Conservation (phyloP, 1,284 basidiomycete species). For the Spongiforma sp. region DNA sequence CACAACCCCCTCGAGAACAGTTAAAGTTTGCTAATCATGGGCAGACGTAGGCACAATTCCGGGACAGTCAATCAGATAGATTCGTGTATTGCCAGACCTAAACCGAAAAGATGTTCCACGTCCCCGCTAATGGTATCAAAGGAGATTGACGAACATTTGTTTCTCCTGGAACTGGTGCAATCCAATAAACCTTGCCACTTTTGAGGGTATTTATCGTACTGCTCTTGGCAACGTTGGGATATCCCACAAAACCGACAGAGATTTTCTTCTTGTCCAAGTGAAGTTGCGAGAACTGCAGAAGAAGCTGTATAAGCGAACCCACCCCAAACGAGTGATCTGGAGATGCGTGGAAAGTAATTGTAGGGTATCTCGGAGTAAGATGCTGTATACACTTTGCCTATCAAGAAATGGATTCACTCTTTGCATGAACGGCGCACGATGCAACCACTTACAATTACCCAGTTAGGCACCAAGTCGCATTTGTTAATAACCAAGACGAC, state of each 20-base stretch:
- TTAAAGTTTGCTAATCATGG: constrained; percentile 89
- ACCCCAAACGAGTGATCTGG: constrained; percentile 99
- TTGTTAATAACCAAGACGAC: constrained; percentile 98
- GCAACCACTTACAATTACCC: constrained; percentile 86
- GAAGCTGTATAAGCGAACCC: constrained; percentile 95
- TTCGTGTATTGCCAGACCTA: constrained; percentile 99
- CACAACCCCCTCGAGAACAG: constrained; percentile 96
- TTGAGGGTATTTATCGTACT: constrained; percentile 99
- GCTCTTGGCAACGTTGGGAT: constrained; percentile 98
- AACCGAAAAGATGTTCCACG: constrained; percentile 11
- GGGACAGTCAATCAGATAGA: constrained; percentile 99
- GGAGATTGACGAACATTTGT: constrained; percentile 72
- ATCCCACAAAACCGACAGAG: constrained; percentile 97
- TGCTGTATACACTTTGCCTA: constrained; percentile 98
- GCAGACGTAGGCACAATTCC: constrained; percentile 97
- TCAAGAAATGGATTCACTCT: constrained; percentile 5
- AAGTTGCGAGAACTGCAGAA: constrained; percentile 96
- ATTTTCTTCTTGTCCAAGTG: constrained; percentile 99
- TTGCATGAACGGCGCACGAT: neutral
- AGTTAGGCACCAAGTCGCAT: constrained; percentile 97
- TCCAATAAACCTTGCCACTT: constrained; percentile 97
- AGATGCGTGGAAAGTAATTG: constrained; percentile 98
- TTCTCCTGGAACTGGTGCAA: constrained; percentile 97
- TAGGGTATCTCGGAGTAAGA: constrained; percentile 93
- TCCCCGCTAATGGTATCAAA: neutral